These are phyloP conservation scores for Fusarium haematococcum DNA, from an alignment of 2,329 filamentous ascomycete species.

Conservation along the genomic window DNA sequence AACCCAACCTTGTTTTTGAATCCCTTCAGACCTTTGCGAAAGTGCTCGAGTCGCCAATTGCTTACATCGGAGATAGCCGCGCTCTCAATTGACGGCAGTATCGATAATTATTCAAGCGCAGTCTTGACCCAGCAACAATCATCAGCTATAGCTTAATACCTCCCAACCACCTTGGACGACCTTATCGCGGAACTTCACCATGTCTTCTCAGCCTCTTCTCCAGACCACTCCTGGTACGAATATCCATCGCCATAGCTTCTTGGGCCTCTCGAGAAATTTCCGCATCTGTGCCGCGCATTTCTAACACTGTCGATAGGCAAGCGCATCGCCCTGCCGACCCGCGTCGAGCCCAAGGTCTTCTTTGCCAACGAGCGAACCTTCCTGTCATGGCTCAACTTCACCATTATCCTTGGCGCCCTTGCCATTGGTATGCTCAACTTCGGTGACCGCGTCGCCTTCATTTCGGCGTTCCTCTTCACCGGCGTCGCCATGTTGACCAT, in stretches of 20 bases:
- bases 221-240: constrained; percentile 87
- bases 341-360: constrained; percentile 99
- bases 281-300: background rate
- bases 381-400: constrained; percentile 99
- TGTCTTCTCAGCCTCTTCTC: constrained; percentile 97
- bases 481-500: constrained; percentile 94
- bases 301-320: constrained; percentile 75
- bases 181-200: constrained; percentile 55
- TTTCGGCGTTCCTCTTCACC: constrained; percentile 93
- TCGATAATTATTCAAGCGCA: background rate
- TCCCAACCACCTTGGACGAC: constrained; percentile 24
- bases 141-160: background rate
- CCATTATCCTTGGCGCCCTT: constrained; percentile 95
- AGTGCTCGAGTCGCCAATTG: constrained; percentile 9
- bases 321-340: constrained; percentile 96
- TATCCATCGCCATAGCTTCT: constrained; percentile 45
- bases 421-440: constrained; percentile 99
- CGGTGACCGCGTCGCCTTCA: constrained; percentile 92
- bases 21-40: background rate
- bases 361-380: constrained; percentile 99
- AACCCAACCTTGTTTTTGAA: constrained; percentile 9
- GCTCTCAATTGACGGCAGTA: constrained; percentile 10
- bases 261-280: background rate
- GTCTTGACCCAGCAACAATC: background rate
- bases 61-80: background rate